Base-by-base conservation (phyloP, 129 eudicot species). In the Arctium lappa region DNA sequence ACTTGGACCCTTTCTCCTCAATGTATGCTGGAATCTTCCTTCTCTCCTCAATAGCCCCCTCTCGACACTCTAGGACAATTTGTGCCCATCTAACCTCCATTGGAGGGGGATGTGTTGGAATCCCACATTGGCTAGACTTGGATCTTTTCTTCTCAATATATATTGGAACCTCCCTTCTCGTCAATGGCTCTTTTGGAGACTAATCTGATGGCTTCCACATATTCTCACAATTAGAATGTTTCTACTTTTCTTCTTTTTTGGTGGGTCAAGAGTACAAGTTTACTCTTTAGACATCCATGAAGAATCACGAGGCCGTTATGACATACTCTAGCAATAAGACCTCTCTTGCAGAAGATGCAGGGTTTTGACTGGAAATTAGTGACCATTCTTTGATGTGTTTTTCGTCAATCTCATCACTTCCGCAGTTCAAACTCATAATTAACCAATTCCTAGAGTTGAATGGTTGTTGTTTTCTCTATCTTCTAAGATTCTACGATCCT, bases 331-430 rank as follows among this genome's bases (percentile, higher is more conserved):
- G 44, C n/a, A 68, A 79, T 18, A 36, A 79, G 48, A 48, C 53
- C 22, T 44, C 75, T 42, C 18, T 69, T 79, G 76, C 32, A 69
- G 18, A 69, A 69, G 68, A 80, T 48, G 46, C 70, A 53, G 71
- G 70, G 12, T 72, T 44, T 78, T 71, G 86, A 83, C 74, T n/a
- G 7, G 18, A 77, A 56, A 71, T 50, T 8, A 38, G 75, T 78
- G 42, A 62, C 40, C 79, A 38, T 78, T 70, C 60, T 69, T 77
- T 68, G 69, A 33, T 50, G 33, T 83, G 77, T 76, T 83, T 18
- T 60, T 39, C 69, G 37, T 15, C 65, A 56, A 16, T 60, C 77
- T 75, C 39, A 63, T 27, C 37, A 37, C 5, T 78, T 62, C 8
- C 6, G 29, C 13, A n/a, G 10, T 56, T 34, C 72, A 80, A 72